Conservation (phyloP, 345 rosid genomes). For the Camelina sativa region DNA sequence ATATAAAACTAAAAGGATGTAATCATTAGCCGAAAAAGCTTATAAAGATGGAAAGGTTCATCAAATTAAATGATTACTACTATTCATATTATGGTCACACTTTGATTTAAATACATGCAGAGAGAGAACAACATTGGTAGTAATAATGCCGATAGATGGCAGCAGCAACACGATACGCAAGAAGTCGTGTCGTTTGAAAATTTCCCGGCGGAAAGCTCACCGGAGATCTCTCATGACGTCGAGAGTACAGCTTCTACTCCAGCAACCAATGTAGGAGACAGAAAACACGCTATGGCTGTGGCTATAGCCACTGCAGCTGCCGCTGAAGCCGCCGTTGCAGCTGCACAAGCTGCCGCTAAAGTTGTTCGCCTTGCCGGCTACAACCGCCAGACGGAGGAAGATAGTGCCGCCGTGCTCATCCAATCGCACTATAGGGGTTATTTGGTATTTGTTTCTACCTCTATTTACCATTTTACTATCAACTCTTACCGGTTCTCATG, state of each 20-base stretch:
- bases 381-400: constrained; percentile 77
- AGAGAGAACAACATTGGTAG: constrained; percentile 33
- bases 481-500: not conserved
- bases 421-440: constrained; percentile 90
- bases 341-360: constrained; percentile 96
- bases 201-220: constrained; percentile 84
- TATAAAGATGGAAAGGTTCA: constrained; percentile 11
- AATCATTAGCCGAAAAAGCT: constrained; percentile 2
- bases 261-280: constrained; percentile 52
- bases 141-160: constrained; percentile 42
- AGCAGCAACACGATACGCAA: constrained; percentile 66
- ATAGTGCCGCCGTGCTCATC: constrained; percentile 82
- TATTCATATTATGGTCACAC: constrained; percentile 1
- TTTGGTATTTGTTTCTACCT: constrained; percentile 53
- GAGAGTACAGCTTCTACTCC: constrained; percentile 61
- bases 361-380: constrained; percentile 88
- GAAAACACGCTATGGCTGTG: constrained; percentile 81
- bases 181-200: constrained; percentile 88
- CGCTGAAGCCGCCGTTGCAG: constrained; percentile 91
- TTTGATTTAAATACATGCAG: constrained; percentile 19
- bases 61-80: not conserved
- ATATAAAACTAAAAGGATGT: not conserved
- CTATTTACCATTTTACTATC: not conserved
- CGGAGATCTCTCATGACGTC: constrained; percentile 68
- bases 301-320: constrained; percentile 96